These are phyloP conservation scores for Entamoeba invadens DNA, from an alignment of 208 protist genomes.

Conservation along the genomic window DNA sequence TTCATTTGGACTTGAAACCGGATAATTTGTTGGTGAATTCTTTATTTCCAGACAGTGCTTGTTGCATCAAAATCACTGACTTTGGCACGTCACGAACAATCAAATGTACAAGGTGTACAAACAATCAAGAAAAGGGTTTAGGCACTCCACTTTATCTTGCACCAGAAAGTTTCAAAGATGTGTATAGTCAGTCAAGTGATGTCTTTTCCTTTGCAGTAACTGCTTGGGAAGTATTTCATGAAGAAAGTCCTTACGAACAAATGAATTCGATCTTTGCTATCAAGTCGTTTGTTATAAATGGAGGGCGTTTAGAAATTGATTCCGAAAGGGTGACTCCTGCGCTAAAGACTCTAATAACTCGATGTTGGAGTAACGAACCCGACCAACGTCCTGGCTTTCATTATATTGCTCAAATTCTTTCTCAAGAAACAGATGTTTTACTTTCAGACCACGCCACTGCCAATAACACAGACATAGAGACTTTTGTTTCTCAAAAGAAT, in stretches of 20 bases:
- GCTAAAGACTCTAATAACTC: background rate
- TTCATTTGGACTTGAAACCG: background rate
- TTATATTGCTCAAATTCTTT: too few species aligned
- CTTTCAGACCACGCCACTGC: too few species aligned
- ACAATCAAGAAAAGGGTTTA: background rate
- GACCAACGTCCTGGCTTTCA: background rate
- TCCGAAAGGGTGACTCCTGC: background rate
- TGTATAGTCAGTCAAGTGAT: background rate
- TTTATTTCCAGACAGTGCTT: background rate
- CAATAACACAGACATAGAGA: too few species aligned
- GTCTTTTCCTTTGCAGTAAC: background rate
- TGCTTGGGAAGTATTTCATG: background rate
- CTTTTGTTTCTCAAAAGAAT: too few species aligned
- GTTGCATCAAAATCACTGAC: background rate
- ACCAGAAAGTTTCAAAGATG: background rate
- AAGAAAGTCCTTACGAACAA: background rate
- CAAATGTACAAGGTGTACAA: background rate
- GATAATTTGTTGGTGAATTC: background rate
- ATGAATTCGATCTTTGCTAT: background rate
- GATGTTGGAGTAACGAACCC: background rate
- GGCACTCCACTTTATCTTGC: background rate
- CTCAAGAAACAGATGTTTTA: too few species aligned
- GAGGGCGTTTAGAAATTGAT: background rate
- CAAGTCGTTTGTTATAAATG: background rate
- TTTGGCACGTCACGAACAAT: background rate